Base-by-base conservation (phyloP, 2,329 filamentous ascomycete species). In the Fusarium xyrophilum region DNA sequence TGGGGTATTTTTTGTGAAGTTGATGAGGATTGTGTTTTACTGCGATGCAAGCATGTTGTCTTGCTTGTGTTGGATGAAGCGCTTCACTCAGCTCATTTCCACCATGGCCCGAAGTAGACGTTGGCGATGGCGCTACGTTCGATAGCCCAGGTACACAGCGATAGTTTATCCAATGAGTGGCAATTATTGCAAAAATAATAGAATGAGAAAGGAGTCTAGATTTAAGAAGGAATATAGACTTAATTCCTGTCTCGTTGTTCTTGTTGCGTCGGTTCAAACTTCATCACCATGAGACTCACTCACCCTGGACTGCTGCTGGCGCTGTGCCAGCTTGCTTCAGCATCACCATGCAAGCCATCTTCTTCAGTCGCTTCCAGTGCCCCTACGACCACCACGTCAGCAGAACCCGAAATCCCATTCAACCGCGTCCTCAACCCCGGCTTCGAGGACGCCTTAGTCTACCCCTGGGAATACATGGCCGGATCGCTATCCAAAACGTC, bases 21-120 rank as follows among this genome's bases (percentile, higher is more conserved):
- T 94, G 36, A n/a, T 4, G 21, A 15, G n/a, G 10, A 23, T 28
- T 32, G 28, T 46, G 13, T 25, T 33, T 46, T 28, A 17, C 3
- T 39, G 12, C 4, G 10, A n/a, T 51, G 19, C 33, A 21, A 50
- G 46, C 46, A 27, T 50, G 30, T 38, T n/a, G 2, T 27, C 27
- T 38, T 10, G 27, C 15, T 15, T 11, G 21, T 48, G 11, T 35
- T 35, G 12, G 25, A 48, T 15, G 2, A 33, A 48, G 14, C 4
- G 1, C n/a, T n/a, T n/a, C n/a, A 2, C 6, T 35, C 30, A 48
- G 6, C 21, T 25, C 21, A 35, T 48, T 48, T 35, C 46, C 30
- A 35, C 21, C 17, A 8, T 15, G 46, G 44, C 21, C 6, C 3
- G 0, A 25, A 1, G 6, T n/a, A 10, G 28, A 5, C 1, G 7